These are phyloP conservation scores for Primulina eburnea DNA, from an alignment of 257 asterid genomes.

Conservation along the genomic window DNA sequence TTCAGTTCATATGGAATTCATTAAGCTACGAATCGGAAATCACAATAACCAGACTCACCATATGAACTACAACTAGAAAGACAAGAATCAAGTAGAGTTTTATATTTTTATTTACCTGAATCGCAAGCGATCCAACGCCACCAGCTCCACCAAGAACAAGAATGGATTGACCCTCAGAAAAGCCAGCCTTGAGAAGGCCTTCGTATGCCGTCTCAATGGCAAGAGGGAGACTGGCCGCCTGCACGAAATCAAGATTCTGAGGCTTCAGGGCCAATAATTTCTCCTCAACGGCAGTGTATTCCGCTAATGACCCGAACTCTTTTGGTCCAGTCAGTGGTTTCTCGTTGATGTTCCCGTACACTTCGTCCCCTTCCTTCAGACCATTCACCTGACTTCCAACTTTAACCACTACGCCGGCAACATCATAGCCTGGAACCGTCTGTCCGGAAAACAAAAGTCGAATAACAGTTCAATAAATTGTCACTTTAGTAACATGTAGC, in stretches of 20 bases:
- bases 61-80: background rate
- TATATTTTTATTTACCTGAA: constrained; percentile 51
- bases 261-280: constrained; percentile 79
- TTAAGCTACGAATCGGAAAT: too few species aligned
- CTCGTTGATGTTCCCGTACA: constrained; percentile 78
- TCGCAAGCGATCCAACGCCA: constrained; percentile 84
- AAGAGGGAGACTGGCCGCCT: constrained; percentile 87
- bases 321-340: constrained; percentile 74
- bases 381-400: constrained; percentile 81
- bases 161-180: constrained; percentile 74
- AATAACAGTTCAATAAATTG: background rate
- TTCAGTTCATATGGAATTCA: too few species aligned
- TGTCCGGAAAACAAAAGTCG: constrained; percentile 22
- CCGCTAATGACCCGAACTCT: constrained; percentile 77
- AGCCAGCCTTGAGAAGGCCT: constrained; percentile 72
- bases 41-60: too few species aligned
- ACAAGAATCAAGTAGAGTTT: background rate
- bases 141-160: constrained; percentile 99
- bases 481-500: too few species aligned
- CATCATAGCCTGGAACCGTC: constrained; percentile 96
- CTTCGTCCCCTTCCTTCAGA: constrained; percentile 85
- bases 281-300: constrained; percentile 89
- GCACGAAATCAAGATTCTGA: constrained; percentile 56
- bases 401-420: constrained; percentile 83
- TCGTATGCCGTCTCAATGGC: constrained; percentile 85